phyloP scores from a whole-genome alignment of 2,329 filamentous ascomycete genomes.

The Monosporascus cannonballus region DNA sequence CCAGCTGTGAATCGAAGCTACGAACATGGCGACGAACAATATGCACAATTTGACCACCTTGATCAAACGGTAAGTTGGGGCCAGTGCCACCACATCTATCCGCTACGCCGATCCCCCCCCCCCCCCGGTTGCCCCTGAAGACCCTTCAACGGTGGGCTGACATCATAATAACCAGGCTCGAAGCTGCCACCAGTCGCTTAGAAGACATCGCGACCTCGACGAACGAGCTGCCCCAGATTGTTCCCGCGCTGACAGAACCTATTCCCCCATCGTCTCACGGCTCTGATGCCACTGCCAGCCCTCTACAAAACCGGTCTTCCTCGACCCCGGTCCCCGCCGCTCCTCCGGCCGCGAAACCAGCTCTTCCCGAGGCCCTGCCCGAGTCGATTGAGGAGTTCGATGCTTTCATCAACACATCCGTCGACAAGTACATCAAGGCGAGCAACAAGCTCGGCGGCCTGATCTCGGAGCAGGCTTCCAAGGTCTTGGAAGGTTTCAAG shows the following conservation, averaged over 20 bases:
- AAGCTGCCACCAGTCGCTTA: slow-evolving; percentile 91
- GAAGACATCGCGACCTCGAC: slow-evolving; percentile 89
- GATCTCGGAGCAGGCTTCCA: slow-evolving; percentile 66
- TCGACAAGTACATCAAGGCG: slow-evolving; percentile 71
- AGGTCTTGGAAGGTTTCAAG: slow-evolving; percentile 61
- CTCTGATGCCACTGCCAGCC: slow-evolving; percentile 25
- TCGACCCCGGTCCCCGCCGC: slow-evolving; percentile 13
- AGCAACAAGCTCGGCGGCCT: slow-evolving; percentile 73
- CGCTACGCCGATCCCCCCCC: slow-evolving; percentile 13
- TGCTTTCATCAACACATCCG: slow-evolving; percentile 63
- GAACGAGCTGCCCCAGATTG: slow-evolving; percentile 51
- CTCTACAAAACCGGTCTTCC: slow-evolving; percentile 39
- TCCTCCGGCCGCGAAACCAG: slow-evolving; percentile 28
- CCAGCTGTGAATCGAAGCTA: slow-evolving; percentile 5
- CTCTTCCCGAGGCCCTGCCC: slow-evolving; percentile 54
- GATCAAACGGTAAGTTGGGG: slow-evolving; percentile 79
- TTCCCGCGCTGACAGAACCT: slow-evolving; percentile 37
- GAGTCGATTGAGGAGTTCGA: slow-evolving; percentile 86
- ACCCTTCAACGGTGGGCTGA: slow-evolving; percentile 35
- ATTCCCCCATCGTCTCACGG: slow-evolving; percentile 29
- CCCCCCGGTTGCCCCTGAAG: slow-evolving; percentile 9
- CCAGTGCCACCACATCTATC: background rate
- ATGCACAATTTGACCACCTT: slow-evolving; percentile 97
- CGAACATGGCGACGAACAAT: slow-evolving; percentile 65
- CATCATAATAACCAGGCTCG: slow-evolving; percentile 62